These are phyloP conservation scores for Fraxinus paxiana DNA, from an alignment of 305 asterid species.

Conservation along the genomic window DNA sequence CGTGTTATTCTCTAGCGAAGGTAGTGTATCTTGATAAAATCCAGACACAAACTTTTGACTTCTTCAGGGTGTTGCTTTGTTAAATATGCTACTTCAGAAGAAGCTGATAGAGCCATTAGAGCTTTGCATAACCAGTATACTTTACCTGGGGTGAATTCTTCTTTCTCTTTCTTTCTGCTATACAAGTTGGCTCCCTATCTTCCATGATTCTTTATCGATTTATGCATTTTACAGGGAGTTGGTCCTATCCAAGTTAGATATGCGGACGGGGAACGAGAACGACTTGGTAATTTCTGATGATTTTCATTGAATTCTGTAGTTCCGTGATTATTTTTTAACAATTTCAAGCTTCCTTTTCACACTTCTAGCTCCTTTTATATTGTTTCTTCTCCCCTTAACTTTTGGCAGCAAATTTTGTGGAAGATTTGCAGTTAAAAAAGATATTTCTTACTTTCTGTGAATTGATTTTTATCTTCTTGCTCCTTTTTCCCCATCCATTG, in stretches of 20 bases:
- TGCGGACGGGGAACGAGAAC: constrained; percentile 99
- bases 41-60: constrained; percentile 39
- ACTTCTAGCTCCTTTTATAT: constrained; percentile 5
- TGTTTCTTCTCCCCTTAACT: not conserved
- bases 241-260: constrained; percentile 97
- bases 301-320: not conserved
- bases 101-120: constrained; percentile 92
- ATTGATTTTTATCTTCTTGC: constrained; percentile 19
- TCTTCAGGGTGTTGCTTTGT: constrained; percentile 96
- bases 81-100: constrained; percentile 79
- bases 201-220: constrained; percentile 24
- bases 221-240: constrained; percentile 54
- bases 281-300: constrained; percentile 61
- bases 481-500: constrained; percentile 18
- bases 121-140: constrained; percentile 80
- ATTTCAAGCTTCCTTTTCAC: constrained; percentile 1
- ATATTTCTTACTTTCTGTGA: not conserved
- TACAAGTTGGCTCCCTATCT: constrained; percentile 18
- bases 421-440: not conserved
- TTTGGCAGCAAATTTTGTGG: not conserved
- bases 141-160: constrained; percentile 74
- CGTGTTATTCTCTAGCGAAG: constrained; percentile 25
- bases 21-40: constrained; percentile 36
- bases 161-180: constrained; percentile 17
- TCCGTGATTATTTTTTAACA: not conserved